These are phyloP conservation scores for Colletotrichum noveboracense DNA, from an alignment of 2,329 filamentous ascomycete genomes.

Conservation along the genomic window DNA sequence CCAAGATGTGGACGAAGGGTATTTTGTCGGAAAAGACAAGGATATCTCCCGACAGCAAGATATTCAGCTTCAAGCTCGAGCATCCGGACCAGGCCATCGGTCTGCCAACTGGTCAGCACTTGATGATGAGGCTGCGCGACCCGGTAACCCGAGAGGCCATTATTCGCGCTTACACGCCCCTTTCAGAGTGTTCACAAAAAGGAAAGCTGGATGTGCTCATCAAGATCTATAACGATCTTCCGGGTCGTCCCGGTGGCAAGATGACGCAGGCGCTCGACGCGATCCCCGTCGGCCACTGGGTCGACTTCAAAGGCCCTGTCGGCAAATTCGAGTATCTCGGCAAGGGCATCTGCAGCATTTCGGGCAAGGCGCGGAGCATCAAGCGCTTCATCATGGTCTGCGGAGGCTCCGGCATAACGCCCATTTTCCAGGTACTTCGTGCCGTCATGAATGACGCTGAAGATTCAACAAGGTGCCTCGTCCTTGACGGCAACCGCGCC, in stretches of 20 bases:
- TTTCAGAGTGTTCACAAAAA: slow-evolving; percentile 65
- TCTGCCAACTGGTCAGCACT: slow-evolving; percentile 83
- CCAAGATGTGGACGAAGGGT: slow-evolving; percentile 76
- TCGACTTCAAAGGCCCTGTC: slow-evolving; percentile 88
- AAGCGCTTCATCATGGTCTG: slow-evolving; percentile 84
- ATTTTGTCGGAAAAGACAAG: slow-evolving; percentile 70
- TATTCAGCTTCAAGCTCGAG: slow-evolving; percentile 83
- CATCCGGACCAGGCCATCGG: slow-evolving; percentile 74
- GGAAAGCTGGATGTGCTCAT: slow-evolving; percentile 78
- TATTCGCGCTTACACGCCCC: slow-evolving; percentile 86
- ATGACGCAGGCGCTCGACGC: slow-evolving; percentile 84
- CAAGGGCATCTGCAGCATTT: slow-evolving; percentile 66
- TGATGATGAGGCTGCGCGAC: slow-evolving; percentile 83
- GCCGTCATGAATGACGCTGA: slow-evolving; percentile 70
- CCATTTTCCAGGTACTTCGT: slow-evolving; percentile 82
- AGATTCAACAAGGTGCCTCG: slow-evolving; percentile 71
- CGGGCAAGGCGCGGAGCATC: slow-evolving; percentile 60
- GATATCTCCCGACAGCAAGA: slow-evolving; percentile 78
- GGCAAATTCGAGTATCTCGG: slow-evolving; percentile 85
- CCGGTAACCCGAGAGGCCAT: slow-evolving; percentile 73
- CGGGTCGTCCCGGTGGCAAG: slow-evolving; percentile 67
- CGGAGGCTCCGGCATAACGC: slow-evolving; percentile 89
- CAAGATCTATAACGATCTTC: slow-evolving; percentile 77
- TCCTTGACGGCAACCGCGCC: slow-evolving; percentile 79
- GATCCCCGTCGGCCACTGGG: slow-evolving; percentile 72